Evolutionary conservation across 306 rosid species (phyloP), one percentile per base, ranked within the genome.

Genomic region (Ceratonia siliqua): DNA sequence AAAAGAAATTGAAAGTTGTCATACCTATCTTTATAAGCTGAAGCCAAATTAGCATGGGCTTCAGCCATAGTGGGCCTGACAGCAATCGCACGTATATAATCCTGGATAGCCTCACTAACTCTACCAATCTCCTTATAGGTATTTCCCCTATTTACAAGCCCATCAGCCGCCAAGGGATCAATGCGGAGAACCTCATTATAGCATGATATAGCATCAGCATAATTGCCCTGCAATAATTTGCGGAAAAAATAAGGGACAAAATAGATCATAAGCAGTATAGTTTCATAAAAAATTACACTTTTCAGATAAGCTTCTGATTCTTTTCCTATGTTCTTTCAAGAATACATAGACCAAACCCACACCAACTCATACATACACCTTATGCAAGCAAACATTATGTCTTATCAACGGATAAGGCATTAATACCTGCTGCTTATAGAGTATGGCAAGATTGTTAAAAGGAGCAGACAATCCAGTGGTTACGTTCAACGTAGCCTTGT

Each of bases 21-120:
- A 79, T 65, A 92, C 99, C 98, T 95, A 77, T 95, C 99, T 81
- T 95, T 95, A 83, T 92, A 92, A 53, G 99, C 98, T 68, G 99
- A 95, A 57, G 99, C 99, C 89, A 95, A 80, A 79, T 95, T 95
- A 48, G 98, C 99, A 90, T 95, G 99, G 61, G 99, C 99, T 83
- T 95, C 99, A 15, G 99, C 99, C 98, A 92, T 92, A 5, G 86
- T 74, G 24, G 99, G 98, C 81, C 97, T 86, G 71, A 89, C 86
- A 82, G 82, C 59, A 69, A 95, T 90, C 39, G 99, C 99, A 42
- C 82, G 87, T 27, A 82, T 53, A 70, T 95, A 95, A 81, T 95
- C 99, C 70, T 89, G 97, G 83, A 95, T 92, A 57, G 99, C 99
- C 72, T 95, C 99, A 79, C 74, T 95, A 71, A 95, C 98, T 80